A percentile compares a stretch with the other conserved stretches of the same genome.
phyloP scores from a whole-genome alignment of 306 rosid genomes.

The Cyclanthera cordifolia region DNA sequence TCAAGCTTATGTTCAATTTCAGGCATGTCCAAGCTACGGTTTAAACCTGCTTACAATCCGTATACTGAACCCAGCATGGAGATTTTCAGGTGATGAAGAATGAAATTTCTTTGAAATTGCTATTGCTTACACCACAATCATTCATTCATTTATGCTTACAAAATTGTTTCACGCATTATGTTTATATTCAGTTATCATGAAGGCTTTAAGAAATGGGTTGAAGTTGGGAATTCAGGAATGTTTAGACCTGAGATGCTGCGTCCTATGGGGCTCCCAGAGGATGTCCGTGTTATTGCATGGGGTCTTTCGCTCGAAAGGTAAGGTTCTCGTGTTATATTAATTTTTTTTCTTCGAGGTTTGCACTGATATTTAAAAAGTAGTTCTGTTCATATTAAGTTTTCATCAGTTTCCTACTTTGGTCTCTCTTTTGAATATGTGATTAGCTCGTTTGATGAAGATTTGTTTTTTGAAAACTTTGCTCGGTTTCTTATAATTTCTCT shows the following conservation, averaged over 20 bases:
- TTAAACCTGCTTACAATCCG: constrained; percentile 95
- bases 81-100: constrained; percentile 54
- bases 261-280: constrained; percentile 98
- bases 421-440: too few relatives aligned
- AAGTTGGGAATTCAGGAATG: constrained; percentile 93
- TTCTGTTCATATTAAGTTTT: not conserved
- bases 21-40: constrained; percentile 77
- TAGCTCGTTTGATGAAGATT: too few relatives aligned
- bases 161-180: not conserved
- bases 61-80: constrained; percentile 99
- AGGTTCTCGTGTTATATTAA: constrained; percentile 11
- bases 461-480: too few relatives aligned
- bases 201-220: constrained; percentile 85
- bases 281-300: constrained; percentile 89
- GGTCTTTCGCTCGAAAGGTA: constrained; percentile 97
- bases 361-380: too few relatives aligned
- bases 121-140: not conserved
- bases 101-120: constrained; percentile 6
- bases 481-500: too few relatives aligned
- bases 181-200: constrained; percentile 59
- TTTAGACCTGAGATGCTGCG: constrained; percentile 95
- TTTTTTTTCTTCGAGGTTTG: too few relatives aligned
- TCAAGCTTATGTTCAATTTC: constrained; percentile 11
- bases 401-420: not conserved
- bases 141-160: not conserved